phyloP scores from a whole-genome alignment of 805 yeast species.

The Wickerhamomyces pijperi region DNA sequence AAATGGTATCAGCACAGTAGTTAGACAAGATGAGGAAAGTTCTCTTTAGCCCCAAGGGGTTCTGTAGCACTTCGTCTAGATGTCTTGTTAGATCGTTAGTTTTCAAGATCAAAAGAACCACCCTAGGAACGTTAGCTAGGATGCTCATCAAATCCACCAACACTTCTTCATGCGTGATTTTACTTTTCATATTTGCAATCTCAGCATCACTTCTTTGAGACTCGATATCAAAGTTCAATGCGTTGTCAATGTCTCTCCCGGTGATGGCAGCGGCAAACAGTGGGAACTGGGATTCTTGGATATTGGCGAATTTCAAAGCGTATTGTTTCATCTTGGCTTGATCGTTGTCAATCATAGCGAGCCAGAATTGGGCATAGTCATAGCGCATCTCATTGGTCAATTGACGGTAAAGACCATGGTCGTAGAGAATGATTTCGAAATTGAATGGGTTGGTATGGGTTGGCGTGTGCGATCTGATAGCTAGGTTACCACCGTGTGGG shows the following conservation, averaged over 20 bases:
- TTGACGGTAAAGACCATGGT: conserved; percentile 87
- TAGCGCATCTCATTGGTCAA: conserved; percentile 69
- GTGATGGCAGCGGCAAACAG: conserved; percentile 89
- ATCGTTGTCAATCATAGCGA: conserved; percentile 69
- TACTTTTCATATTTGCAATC: conserved; percentile 51
- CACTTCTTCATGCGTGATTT: conserved; percentile 51
- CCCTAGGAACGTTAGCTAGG: conserved; percentile 69
- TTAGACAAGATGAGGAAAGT: conserved; percentile 83
- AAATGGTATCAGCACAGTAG: conserved; percentile 78
- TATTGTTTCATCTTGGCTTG: conserved; percentile 54
- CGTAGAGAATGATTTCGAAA: conserved; percentile 86
- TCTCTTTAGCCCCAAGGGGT: conserved; percentile 79
- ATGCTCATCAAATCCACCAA: conserved; percentile 70
- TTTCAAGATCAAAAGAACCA: conserved; percentile 76
- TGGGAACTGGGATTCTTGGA: conserved; percentile 67
- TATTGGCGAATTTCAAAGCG: conserved; percentile 71
- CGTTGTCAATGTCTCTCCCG: conserved; percentile 79
- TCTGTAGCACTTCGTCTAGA: conserved; percentile 71
- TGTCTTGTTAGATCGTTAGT: conserved; percentile 90
- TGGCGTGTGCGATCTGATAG: conserved; percentile 43
- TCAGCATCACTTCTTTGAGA: conserved; percentile 50
- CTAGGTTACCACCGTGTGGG: conserved; percentile 96
- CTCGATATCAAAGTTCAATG: conserved; percentile 52
- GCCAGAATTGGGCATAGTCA: conserved; percentile 87
- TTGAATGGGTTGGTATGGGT: conserved; percentile 32